Base-by-base conservation (phyloP, 805 yeast species). In the Alloascoidea hylecoeti region DNA sequence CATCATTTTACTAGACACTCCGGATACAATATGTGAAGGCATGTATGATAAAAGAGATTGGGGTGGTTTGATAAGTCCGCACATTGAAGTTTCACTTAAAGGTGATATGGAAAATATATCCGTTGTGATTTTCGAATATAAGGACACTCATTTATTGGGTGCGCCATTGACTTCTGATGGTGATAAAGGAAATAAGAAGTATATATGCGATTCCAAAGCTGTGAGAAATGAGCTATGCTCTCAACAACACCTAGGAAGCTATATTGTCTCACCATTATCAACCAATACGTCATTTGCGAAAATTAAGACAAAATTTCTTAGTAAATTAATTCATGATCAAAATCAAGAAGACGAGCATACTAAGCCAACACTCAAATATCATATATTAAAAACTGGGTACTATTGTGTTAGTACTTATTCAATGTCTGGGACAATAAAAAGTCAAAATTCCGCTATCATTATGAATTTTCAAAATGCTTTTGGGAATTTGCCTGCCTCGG, bases 401-500 rank as follows among this genome's bases (percentile, higher is more conserved):
- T 92, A 88, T 60, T 92, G 98, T 63, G 80, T 89, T 33, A 76
- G 86, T 2, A 78, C 94, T 0, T 74, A 64, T 45, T 65, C 30
- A 23, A n/a, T 9, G 13, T 9, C 9, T 23, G n/a, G n/a, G n/a
- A n/a, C n/a, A n/a, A n/a, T n/a, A n/a, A 23, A 23, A n/a, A 34
- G 63, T 61, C 92, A 78, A 57, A 56, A 66, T 37, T 81, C 89
- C 13, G 57, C 60, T n/a, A 79, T 80, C 35, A 78, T 78, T 49
- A n/a, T n/a, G n/a, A n/a, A n/a, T n/a, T 92, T 84, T 60, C 92
- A 85, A 61, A 92, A 88, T 59, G 82, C 97, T 3, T 92, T 72
- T 57, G 98, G 98, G 40, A 72, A 83, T 42, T 63, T 92, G 41
- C 73, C 94, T 19, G 98, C 95, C 3, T 66, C 89, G 23, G 95